Evolutionary conservation across 2,329 filamentous ascomycete genomes (phyloP).

Genomic region (Thelonectria rubi): DNA sequence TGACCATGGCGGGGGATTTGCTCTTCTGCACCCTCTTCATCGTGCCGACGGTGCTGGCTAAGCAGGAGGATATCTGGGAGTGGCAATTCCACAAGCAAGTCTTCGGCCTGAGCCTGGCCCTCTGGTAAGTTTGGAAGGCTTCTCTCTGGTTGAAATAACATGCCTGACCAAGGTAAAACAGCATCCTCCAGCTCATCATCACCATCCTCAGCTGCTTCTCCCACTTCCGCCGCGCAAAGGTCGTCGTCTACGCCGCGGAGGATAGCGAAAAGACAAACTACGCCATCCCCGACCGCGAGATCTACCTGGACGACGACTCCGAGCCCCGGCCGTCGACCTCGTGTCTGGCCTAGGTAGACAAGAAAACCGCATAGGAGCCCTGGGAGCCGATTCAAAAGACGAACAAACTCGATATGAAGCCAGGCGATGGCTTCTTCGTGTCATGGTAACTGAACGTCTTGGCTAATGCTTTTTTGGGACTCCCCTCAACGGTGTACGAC

Average conservation of each 20-base stretch:
- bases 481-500: not conserved
- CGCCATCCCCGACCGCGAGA: conserved; percentile 18
- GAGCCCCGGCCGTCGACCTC: conserved; percentile 34
- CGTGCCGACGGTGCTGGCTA: conserved; percentile 27
- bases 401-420: not conserved
- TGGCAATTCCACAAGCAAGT: not conserved
- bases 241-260: conserved; percentile 33
- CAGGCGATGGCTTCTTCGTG: not conserved
- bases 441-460: not conserved
- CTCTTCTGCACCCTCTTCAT: conserved; percentile 32
- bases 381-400: conserved; percentile 1
- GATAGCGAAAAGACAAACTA: conserved; percentile 24
- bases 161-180: not conserved
- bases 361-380: not conserved
- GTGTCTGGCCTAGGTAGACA: conserved; percentile 26
- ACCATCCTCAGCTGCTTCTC: conserved; percentile 30
- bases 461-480: not conserved
- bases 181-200: conserved; percentile 28
- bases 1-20: conserved; percentile 33
- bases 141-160: not conserved
- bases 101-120: conserved; percentile 27
- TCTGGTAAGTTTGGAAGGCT: conserved; percentile 30
- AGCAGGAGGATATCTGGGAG: conserved; percentile 13
- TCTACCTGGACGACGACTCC: conserved; percentile 33
- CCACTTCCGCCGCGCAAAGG: conserved; percentile 32